Evolutionary conservation across 306 rosid genomes (phyloP), one percentile per base, ranked within the genome.

Genomic region (Prunus davidiana): DNA sequence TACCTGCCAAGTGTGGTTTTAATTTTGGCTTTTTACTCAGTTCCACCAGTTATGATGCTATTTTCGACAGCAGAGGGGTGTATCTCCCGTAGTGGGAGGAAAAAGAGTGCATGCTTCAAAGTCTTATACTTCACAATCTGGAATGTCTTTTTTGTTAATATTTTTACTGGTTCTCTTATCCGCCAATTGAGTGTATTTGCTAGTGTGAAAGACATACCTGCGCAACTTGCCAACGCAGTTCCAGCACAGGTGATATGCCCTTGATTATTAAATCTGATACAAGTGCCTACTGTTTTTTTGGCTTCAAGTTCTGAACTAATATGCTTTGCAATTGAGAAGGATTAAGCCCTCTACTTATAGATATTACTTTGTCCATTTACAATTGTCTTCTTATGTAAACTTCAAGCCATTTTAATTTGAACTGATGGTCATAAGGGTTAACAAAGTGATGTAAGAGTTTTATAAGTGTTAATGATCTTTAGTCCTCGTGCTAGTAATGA

Each of bases 1-100:
- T 95, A 95, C 90, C 86, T 95, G 56, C 99, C 99, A 63, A 95
- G 99, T 74, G 97, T 84, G 76, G 82, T 95, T 82, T 91, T 92
- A 83, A 86, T 92, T 69, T 66, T 92, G 80, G 86, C 87, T 79
- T 63, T 89, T 68, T 88, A 76, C 71, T 55, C 78, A 56, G 99
- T 84, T 83, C 93, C 96, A 69, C 99, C 99, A 60, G 64, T 72
- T 52, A 91, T 95, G 98, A 88, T 95, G 97, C 61, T 85, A 64
- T 83, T 91, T 80, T 89, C 99, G 46, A 60, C 88, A 25, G 67
- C 88, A 80, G 99, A 95, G 84, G 99, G 99, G 25, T 78, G 83
- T 70, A 81, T 92, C 83, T 95, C 99, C 46, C 97, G 99, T 65
- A 89, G 99, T 78, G 82, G 79, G 75, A 89, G 97, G 88, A 95